Conservation (phyloP, 139 green algal species). For the Zygnema circumcarinatum region DNA sequence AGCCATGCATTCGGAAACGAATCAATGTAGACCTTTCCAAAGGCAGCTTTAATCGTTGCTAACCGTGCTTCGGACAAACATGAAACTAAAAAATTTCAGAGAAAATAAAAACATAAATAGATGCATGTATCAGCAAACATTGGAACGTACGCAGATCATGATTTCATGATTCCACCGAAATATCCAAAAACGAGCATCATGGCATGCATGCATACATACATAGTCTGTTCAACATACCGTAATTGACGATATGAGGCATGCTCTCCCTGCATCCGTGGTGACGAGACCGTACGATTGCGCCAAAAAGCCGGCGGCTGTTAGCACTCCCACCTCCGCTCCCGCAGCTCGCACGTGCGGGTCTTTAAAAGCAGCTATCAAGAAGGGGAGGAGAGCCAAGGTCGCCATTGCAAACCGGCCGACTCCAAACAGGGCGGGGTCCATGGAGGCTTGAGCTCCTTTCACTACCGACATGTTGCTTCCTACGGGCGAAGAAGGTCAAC, state of each 20-base stretch:
- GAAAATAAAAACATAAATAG: too few relatives aligned
- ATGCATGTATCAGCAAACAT: too few relatives aligned
- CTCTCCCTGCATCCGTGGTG: slow-evolving; percentile 74
- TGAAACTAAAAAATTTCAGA: too few relatives aligned
- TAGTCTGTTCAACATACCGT: slow-evolving; percentile 67
- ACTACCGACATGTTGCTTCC: slow-evolving; percentile 50
- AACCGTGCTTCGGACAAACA: too few relatives aligned
- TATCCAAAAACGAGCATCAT: background rate
- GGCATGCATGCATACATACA: background rate
- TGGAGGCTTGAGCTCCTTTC: slow-evolving; percentile 36
- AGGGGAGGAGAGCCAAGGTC: slow-evolving; percentile 29
- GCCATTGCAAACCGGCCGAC: slow-evolving; percentile 50
- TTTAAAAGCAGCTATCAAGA: slow-evolving; percentile 13
- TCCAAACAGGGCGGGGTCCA: slow-evolving; percentile 35
- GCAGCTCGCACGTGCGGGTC: background rate
- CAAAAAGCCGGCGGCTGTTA: slow-evolving; percentile 36
- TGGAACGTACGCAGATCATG: background rate
- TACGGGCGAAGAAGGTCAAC: slow-evolving; percentile 4
- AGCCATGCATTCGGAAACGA: too few relatives aligned
- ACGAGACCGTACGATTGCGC: slow-evolving; percentile 73
- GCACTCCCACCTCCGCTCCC: slow-evolving; percentile 52
- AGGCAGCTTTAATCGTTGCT: too few relatives aligned
- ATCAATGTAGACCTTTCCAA: too few relatives aligned
- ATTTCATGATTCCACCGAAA: background rate
- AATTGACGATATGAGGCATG: slow-evolving; percentile 80